These are phyloP conservation scores for Leccinellum albellum DNA, from an alignment of 768 basidiomycete genomes.

Conservation along the genomic window DNA sequence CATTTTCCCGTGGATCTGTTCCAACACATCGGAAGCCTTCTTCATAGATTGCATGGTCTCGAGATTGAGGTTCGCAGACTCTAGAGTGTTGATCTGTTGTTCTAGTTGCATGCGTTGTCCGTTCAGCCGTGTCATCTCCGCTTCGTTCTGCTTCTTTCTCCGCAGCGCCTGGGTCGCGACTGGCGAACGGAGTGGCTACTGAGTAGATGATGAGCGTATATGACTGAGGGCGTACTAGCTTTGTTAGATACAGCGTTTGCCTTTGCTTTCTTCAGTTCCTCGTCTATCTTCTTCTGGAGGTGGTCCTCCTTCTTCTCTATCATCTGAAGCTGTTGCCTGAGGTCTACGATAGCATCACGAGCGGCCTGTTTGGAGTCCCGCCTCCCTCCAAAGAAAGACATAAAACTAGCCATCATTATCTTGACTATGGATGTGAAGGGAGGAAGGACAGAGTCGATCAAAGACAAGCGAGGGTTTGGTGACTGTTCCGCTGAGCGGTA, in stretches of 20 bases:
- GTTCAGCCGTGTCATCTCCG: conserved; percentile 79
- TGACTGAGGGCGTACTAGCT: conserved; percentile 54
- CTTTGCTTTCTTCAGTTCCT: conserved; percentile 87
- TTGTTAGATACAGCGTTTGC: conserved; percentile 94
- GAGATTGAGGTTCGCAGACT: conserved; percentile 95
- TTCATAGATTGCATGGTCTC: conserved; percentile 98
- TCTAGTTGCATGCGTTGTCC: conserved; percentile 89
- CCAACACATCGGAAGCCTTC: conserved; percentile 86
- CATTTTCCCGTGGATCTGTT: conserved; percentile 86
- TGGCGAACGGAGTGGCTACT: conserved; percentile 31
- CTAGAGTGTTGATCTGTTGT: conserved; percentile 94
- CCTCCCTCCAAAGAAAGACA: conserved; percentile 87
- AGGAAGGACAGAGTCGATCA: not conserved
- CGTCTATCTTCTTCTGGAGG: conserved; percentile 93
- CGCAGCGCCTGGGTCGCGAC: conserved; percentile 87
- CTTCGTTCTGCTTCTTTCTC: conserved; percentile 88
- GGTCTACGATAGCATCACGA: conserved; percentile 86
- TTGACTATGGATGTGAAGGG: not conserved
- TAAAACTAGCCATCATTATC: conserved; percentile 69
- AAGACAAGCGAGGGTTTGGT: conserved; percentile 4
- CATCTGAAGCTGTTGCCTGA: conserved; percentile 93
- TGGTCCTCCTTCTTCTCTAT: conserved; percentile 99
- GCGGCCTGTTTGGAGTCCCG: conserved; percentile 82
- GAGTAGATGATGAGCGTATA: not conserved
- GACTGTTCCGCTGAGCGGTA: conserved; percentile 10